A percentile compares a stretch with the other conserved stretches of the same genome.
These are phyloP conservation scores for Aspergillus biplanus DNA, from an alignment of 495 filamentous ascomycete species.

Conservation along the genomic window DNA sequence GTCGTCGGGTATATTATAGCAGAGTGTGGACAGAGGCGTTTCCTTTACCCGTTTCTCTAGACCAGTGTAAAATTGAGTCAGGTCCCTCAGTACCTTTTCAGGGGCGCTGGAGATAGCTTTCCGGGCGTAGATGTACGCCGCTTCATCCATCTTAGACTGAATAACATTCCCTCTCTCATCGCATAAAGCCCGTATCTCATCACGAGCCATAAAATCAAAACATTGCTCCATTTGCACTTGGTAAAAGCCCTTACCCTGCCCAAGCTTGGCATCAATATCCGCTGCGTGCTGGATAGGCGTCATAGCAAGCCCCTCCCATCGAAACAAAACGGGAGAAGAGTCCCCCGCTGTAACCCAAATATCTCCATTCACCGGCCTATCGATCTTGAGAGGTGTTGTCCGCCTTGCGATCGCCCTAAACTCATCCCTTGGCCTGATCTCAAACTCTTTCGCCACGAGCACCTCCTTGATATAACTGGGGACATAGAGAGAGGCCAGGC, in stretches of 20 bases:
- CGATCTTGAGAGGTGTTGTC: not conserved
- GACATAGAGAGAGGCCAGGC: not conserved
- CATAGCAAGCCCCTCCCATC: conserved; percentile 1
- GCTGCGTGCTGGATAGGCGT: not conserved
- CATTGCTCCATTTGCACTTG: not conserved
- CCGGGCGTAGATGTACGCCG: too few species aligned
- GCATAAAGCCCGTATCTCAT: not conserved
- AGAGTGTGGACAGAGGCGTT: not conserved
- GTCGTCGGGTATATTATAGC: not conserved
- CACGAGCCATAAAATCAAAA: not conserved
- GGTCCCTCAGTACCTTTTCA: too few species aligned
- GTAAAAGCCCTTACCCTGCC: not conserved
- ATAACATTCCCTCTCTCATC: not conserved
- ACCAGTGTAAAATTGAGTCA: too few species aligned
- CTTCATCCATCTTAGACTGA: not conserved
- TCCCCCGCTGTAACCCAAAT: not conserved
- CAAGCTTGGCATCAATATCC: not conserved
- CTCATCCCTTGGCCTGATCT: not conserved
- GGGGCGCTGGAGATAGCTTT: too few species aligned
- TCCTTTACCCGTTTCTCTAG: not conserved
- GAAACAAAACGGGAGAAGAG: not conserved
- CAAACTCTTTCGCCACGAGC: not conserved
- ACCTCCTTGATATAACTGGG: not conserved
- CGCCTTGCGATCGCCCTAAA: not conserved
- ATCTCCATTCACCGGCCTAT: not conserved